Base-by-base conservation (phyloP, 2,329 filamentous ascomycete genomes). In the Ceratocystis destructans region DNA sequence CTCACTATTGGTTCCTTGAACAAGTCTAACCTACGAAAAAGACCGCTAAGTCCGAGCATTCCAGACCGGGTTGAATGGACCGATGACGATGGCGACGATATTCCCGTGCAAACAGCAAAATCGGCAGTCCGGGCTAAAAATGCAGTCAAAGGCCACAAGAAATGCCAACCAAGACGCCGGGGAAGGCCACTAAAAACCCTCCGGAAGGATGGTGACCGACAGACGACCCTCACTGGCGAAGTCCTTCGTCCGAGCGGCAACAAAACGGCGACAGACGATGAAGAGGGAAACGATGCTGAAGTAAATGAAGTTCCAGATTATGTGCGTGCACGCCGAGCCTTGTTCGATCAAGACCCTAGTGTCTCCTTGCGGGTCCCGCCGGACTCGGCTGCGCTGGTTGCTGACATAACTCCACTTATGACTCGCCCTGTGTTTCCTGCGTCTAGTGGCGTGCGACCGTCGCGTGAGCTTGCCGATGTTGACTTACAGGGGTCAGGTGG, bases 311-410 rank as follows among this genome's bases (percentile, higher is more conserved):
- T 94, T 2, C 91, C 92, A 0, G 83, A 87, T 22, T 93, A 96
- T 72, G 73, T 96, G 33, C 80, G 82, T 69, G 76, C 82, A 25
- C 83, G 93, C n/a, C 82, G 87, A 28, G 77, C 75, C n/a, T 76
- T 80, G 25, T 92, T 96, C 71, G 87, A 94, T 65, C 76, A 80
- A 59, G 78, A 80, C n/a, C 77, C 77, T 61, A 79, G 84, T 66
- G 83, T 82, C 5, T 90, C 88, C 0, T 77, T 96, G 55, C 86
- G 83, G 69, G 74, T 95, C 1, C 90, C 94, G 0, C 94, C 94
- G 0, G 82, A 83, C 62, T 96, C 88, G 72, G 82, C 86, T 0
- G 85, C 86, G 61, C 79, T 96, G 17, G 80, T 88, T 8, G 92
- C 96, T 70, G 88, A 87, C 0, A 87, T 68, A 25, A 7, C 10